A percentile compares a stretch with the other conserved stretches of the same genome.
These are phyloP conservation scores for Pichia manshurica DNA, from an alignment of 805 yeast genomes.

Conservation along the genomic window DNA sequence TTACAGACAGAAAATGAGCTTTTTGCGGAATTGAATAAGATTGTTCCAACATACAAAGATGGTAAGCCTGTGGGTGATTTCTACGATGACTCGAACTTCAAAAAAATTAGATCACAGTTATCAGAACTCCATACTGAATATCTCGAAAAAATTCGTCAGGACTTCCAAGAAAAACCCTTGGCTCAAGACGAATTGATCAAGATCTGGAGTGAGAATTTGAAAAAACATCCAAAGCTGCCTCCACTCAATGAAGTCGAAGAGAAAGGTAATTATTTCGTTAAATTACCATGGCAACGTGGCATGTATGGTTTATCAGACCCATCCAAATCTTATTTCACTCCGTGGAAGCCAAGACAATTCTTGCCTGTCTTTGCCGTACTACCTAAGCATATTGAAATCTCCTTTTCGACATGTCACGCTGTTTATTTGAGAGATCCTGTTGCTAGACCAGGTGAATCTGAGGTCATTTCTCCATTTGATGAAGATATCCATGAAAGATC, in stretches of 20 bases:
- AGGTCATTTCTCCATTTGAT: conserved; percentile 87
- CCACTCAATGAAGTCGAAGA: conserved; percentile 30
- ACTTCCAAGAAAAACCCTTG: conserved; percentile 22
- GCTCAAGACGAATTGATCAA: conserved; percentile 26
- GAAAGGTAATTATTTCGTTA: conserved; percentile 35
- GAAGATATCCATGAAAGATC: conserved; percentile 85
- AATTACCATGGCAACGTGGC: conserved; percentile 76
- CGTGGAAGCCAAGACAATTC: conserved; percentile 94
- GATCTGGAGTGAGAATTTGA: conserved; percentile 45
- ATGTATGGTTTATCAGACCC: conserved; percentile 78
- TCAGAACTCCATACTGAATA: conserved; percentile 31
- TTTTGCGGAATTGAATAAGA: conserved; percentile 44
- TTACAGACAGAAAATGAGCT: conserved; percentile 35
- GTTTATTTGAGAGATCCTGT: conserved; percentile 96
- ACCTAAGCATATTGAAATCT: conserved; percentile 88
- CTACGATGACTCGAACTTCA: conserved; percentile 27
- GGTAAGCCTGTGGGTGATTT: conserved; percentile 27
- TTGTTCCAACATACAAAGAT: conserved; percentile 28
- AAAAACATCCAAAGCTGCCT: conserved; percentile 37
- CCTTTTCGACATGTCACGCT: conserved; percentile 90
- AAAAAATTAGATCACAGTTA: conserved; percentile 30
- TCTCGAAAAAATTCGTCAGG: conserved; percentile 29
- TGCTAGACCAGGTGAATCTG: conserved; percentile 94
- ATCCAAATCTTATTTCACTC: conserved; percentile 81
- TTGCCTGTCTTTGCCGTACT: conserved; percentile 86